Base-by-base conservation (phyloP, 768 basidiomycete genomes). In the Serendipita sp. region DNA sequence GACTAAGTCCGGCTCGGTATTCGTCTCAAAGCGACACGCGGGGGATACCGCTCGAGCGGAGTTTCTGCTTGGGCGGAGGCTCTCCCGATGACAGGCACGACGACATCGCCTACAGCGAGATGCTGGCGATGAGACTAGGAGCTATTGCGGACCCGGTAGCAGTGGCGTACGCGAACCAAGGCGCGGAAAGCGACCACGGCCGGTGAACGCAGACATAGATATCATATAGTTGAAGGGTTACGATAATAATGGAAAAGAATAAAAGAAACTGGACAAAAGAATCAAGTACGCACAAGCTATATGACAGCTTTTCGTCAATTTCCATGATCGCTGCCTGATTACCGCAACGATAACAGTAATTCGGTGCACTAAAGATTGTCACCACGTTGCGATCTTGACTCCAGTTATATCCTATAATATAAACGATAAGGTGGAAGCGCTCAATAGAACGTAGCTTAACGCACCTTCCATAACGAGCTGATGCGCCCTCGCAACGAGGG, bases 301-400 rank as follows among this genome's bases (percentile, higher is more conserved):
- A 91, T 62, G 88, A 89, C 83, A 90, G 78, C 81, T 92, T 92
- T 83, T 92, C 90, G 75, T 99, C 96, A 74, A 99, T 96, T 75
- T 99, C 96, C 85, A 99, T 95, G 73, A 99, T 99, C 58, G 96
- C 96, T 62, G 96, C 96, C 71, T 98, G 96, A 74, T 99, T 99
- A 61, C 96, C 96, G 72, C 96, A 99, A 72, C 96, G 81, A 79
- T 99, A 99, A 76, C 95, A 99, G 75, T 97, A 99, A 76, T 99
- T 99, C 44, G 96, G 96, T 67, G 96, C 96, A 67, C 94, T 97
- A 79, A 97, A 99, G 72, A 99, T 97, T 44, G 95, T 99, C 67
- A 99, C 95, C 24, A 99, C 95, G 72, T 97, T 98, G 74, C 92
- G 83, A 76, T 98, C 95, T 76, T 98, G 95, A 64, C 93, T 92